These are phyloP conservation scores for Polytrichum formosum DNA, from an alignment of 225 moss, liverwort and hornwort genomes.

Conservation along the genomic window DNA sequence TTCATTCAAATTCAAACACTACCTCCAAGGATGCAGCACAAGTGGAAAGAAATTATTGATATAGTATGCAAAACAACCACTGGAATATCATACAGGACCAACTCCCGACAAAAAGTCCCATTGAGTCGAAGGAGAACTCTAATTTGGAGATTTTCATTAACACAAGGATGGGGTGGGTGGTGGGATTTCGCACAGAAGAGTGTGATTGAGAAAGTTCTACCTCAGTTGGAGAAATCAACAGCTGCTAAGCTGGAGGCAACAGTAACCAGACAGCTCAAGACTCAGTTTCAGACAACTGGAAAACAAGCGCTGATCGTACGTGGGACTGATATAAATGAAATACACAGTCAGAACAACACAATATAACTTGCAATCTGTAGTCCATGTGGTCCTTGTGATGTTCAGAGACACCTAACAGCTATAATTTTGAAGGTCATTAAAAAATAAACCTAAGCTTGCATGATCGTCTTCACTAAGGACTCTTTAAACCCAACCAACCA, in stretches of 20 bases:
- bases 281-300: constrained; percentile 57
- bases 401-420: not conserved
- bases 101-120: too few relatives aligned
- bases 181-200: constrained; percentile 53
- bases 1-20: too few relatives aligned
- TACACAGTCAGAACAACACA: not conserved
- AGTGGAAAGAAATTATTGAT: too few relatives aligned
- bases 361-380: not conserved
- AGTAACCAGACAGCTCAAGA: constrained; percentile 63
- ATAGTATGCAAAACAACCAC: too few relatives aligned
- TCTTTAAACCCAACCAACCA: not conserved
- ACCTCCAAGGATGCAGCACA: too few relatives aligned
- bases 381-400: not conserved
- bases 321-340: not conserved
- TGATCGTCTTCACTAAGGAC: not conserved
- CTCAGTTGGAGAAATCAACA: constrained; percentile 72
- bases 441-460: too few relatives aligned
- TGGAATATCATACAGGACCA: too few relatives aligned
- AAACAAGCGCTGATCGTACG: constrained; percentile 73
- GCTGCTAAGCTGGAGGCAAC: constrained; percentile 61
- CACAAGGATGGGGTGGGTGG: constrained; percentile 16
- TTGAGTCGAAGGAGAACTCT: too few relatives aligned
- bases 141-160: not conserved
- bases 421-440: too few relatives aligned
- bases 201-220: constrained; percentile 61